A percentile compares a stretch with the other conserved stretches of the same genome.
These are phyloP conservation scores for Pharnaceum exiguum DNA, from an alignment of 148 eudicot species.

Conservation along the genomic window DNA sequence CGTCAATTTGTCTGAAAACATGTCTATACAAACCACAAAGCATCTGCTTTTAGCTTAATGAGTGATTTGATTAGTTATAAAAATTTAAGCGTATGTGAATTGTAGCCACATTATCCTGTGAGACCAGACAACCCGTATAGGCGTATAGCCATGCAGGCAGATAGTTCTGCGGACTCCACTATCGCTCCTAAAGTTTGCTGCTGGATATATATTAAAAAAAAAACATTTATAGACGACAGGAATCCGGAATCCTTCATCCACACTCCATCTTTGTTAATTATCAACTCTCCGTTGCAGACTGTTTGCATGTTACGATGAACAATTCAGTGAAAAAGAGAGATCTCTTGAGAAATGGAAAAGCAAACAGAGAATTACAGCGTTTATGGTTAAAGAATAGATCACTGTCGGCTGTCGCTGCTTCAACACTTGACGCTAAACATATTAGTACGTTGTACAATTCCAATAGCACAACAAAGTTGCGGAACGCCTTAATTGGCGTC, in stretches of 20 bases:
- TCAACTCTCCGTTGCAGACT: not conserved
- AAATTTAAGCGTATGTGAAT: not conserved
- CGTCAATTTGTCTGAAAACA: conserved; percentile 10
- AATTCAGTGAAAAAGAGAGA: not conserved
- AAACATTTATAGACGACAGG: conserved; percentile 11
- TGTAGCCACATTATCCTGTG: conserved; percentile 1
- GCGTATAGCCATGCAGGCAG: conserved; percentile 24
- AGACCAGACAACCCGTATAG: conserved; percentile 17
- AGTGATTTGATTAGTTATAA: not conserved
- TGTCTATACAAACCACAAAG: not conserved
- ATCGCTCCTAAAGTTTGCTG: not conserved
- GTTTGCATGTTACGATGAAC: not conserved
- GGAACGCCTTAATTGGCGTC: too few species aligned
- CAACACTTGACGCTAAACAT: too few species aligned
- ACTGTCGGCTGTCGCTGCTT: too few species aligned
- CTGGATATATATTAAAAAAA: too few species aligned
- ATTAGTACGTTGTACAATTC: too few species aligned
- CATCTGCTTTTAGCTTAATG: conserved; percentile 13
- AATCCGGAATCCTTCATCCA: conserved; percentile 20
- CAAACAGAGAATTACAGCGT: not conserved
- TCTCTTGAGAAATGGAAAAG: not conserved
- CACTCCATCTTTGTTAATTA: conserved; percentile 20
- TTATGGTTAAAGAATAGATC: not conserved
- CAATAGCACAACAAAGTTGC: too few species aligned
- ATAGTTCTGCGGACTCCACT: not conserved